These are phyloP conservation scores for Rhododendron mucronatum DNA, from an alignment of 148 eudicot genomes.

Conservation along the genomic window DNA sequence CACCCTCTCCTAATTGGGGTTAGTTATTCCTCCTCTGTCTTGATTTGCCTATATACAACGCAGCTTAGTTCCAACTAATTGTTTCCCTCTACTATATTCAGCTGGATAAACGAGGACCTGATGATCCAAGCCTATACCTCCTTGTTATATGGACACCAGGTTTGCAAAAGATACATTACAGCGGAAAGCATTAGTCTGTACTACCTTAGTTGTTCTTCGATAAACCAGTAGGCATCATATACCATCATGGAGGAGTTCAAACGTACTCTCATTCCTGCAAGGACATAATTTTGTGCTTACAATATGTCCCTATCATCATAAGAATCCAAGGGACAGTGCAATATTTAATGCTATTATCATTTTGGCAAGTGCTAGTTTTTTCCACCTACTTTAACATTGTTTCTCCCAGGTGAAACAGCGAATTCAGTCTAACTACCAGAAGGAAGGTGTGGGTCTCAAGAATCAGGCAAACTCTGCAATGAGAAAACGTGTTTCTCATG, in stretches of 20 bases:
- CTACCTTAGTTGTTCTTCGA: not conserved
- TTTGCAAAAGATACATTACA: constrained; percentile 15
- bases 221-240: not conserved
- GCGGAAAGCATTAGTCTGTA: not conserved
- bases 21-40: constrained; percentile 12
- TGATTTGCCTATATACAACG: not conserved
- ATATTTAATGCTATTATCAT: no score
- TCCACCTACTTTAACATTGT: not conserved
- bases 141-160: constrained; percentile 64
- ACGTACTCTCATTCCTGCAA: not conserved
- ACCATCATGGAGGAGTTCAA: not conserved
- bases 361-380: no score
- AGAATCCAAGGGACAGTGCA: not conserved
- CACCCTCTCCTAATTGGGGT: constrained; percentile 62
- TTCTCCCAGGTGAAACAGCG: constrained; percentile 58
- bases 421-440: constrained; percentile 31
- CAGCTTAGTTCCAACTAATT: constrained; percentile 12
- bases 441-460: constrained; percentile 24
- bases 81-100: constrained; percentile 14
- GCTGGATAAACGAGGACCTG: constrained; percentile 61
- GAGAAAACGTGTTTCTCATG: constrained; percentile 43
- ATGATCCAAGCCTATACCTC: constrained; percentile 78
- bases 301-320: not conserved
- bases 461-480: constrained; percentile 33
- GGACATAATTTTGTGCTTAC: not conserved